These are phyloP conservation scores for Camellia lanceoleosa DNA, from an alignment of 148 eudicot species.

Conservation along the genomic window DNA sequence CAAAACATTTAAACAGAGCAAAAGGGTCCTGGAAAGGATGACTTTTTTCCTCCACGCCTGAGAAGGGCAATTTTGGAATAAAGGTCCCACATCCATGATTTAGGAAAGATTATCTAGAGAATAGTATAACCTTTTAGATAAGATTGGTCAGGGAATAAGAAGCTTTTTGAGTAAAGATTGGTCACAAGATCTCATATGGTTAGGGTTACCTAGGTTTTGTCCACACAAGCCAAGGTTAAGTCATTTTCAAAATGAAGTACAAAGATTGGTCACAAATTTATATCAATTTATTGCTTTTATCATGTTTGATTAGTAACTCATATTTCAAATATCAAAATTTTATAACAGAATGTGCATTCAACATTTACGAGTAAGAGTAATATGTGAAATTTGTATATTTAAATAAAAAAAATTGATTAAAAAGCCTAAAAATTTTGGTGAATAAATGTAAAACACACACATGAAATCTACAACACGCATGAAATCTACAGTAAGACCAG, in stretches of 20 bases:
- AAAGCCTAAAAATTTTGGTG: not conserved
- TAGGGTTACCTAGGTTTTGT: slow-evolving; percentile 17
- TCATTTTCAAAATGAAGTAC: slow-evolving; percentile 26
- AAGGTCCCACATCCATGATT: not conserved
- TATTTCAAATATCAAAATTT: too few relatives aligned
- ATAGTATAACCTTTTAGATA: not conserved
- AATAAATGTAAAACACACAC: slow-evolving; percentile 9
- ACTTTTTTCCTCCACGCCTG: slow-evolving; percentile 34
- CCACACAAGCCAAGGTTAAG: slow-evolving; percentile 20
- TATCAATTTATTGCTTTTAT: too few relatives aligned
- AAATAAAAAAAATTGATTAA: not conserved
- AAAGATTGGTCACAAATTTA: too few relatives aligned
- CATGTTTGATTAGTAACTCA: too few relatives aligned
- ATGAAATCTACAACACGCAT: too few relatives aligned
- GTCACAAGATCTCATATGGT: slow-evolving; percentile 7
- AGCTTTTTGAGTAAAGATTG: not conserved
- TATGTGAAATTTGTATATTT: too few relatives aligned
- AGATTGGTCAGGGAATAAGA: slow-evolving; percentile 17
- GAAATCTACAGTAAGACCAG: too few relatives aligned
- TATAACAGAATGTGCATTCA: too few relatives aligned
- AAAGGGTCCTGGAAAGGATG: slow-evolving; percentile 26
- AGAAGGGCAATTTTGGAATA: slow-evolving; percentile 22
- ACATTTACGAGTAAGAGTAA: too few relatives aligned
- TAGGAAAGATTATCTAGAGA: not conserved
- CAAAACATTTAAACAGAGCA: slow-evolving; percentile 1